These are phyloP conservation scores for Fusarium sp. DNA, from an alignment of 2,329 filamentous ascomycete species.

Conservation along the genomic window DNA sequence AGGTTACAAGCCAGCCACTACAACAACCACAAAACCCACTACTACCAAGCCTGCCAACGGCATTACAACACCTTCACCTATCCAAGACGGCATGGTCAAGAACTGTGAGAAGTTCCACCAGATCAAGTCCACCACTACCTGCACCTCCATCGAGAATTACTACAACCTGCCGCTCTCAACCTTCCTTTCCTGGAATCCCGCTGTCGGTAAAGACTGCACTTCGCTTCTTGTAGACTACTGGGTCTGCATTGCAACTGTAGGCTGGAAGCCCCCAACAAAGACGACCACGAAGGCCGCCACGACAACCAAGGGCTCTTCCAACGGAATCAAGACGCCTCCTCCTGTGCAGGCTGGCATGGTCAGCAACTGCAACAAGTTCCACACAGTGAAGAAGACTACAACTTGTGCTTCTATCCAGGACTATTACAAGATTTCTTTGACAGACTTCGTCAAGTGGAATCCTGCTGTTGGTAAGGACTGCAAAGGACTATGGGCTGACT, in stretches of 20 bases:
- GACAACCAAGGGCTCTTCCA: background rate
- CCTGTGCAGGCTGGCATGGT: background rate
- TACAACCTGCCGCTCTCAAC: background rate
- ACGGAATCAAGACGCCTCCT: background rate
- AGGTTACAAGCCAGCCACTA: background rate
- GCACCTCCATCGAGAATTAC: background rate
- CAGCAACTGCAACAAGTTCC: background rate
- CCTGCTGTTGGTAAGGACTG: background rate
- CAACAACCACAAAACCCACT: background rate
- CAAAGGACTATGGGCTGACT: background rate
- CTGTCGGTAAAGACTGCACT: background rate
- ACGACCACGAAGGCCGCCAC: background rate
- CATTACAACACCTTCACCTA: background rate
- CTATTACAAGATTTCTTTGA: background rate
- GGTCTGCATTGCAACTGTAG: background rate
- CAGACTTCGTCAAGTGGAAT: constrained; percentile 6
- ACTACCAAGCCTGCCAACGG: background rate
- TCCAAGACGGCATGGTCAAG: background rate
- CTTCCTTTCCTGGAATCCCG: background rate
- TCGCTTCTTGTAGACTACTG: background rate
- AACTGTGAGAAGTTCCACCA: background rate
- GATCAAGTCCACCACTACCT: background rate
- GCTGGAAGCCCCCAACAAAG: background rate
- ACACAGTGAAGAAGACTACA: background rate
- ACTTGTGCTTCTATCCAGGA: background rate